These are phyloP conservation scores for Fusarium pilosicola DNA, from an alignment of 2,329 filamentous ascomycete species.

Conservation along the genomic window DNA sequence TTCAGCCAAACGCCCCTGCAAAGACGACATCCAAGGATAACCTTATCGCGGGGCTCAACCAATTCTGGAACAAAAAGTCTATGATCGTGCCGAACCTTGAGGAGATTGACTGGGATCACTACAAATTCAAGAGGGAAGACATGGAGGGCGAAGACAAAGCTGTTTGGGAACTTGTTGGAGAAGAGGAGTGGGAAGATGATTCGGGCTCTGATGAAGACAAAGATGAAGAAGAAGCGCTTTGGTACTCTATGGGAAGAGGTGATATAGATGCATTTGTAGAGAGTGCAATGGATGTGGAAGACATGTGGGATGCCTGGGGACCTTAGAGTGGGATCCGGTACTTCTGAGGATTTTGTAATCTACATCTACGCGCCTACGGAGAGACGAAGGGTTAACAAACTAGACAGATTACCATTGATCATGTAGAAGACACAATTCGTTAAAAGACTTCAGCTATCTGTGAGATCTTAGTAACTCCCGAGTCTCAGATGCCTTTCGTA, in stretches of 20 bases:
- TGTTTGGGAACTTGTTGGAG: constrained; percentile 17
- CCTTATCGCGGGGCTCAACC: constrained; percentile 5
- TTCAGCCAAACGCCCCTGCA: background rate
- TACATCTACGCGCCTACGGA: background rate
- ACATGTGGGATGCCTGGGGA: background rate
- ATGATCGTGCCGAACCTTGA: constrained; percentile 13
- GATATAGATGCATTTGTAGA: background rate
- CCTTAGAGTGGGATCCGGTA: background rate
- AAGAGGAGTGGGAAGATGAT: constrained; percentile 31
- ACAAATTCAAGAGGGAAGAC: constrained; percentile 21
- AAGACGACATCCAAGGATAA: background rate
- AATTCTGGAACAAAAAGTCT: constrained; percentile 10
- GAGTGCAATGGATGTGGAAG: background rate
- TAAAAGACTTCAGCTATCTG: background rate
- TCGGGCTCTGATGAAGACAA: background rate
- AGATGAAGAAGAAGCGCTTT: background rate
- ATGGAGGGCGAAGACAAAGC: constrained; percentile 18
- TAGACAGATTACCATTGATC: background rate
- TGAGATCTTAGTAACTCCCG: background rate
- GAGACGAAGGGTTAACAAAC: background rate
- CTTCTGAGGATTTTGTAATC: background rate
- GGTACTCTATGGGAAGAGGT: background rate
- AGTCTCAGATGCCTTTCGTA: background rate
- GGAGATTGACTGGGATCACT: constrained; percentile 30
- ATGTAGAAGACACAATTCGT: background rate